Evolutionary conservation across 148 eudicot genomes (phyloP).

Genomic region (Salicornia ramosissima): DNA sequence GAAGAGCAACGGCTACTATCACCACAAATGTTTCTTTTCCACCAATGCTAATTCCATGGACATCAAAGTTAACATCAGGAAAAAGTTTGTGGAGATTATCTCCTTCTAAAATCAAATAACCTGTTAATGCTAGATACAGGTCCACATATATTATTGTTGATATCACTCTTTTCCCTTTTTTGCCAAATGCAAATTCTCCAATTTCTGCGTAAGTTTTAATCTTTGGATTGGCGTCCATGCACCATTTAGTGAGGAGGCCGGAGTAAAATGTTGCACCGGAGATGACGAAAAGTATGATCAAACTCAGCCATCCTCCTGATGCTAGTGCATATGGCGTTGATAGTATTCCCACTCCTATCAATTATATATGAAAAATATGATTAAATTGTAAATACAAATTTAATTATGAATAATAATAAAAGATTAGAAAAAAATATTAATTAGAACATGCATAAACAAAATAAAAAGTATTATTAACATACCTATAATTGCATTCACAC

Average conservation of each 20-base stretch:
- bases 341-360: constrained; percentile 51
- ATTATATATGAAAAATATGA: too few species aligned
- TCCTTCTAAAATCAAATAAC: constrained; percentile 47
- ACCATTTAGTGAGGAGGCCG: constrained; percentile 34
- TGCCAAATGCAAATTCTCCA: constrained; percentile 39
- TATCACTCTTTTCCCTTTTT: constrained; percentile 33
- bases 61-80: constrained; percentile 22
- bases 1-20: constrained; percentile 25
- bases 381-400: too few species aligned
- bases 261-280: constrained; percentile 35
- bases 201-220: constrained; percentile 39
- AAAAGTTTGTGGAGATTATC: constrained; percentile 43
- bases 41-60: constrained; percentile 6
- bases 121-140: constrained; percentile 43
- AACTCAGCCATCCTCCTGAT: constrained; percentile 52
- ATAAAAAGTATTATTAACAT: too few species aligned
- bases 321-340: constrained; percentile 50
- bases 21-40: constrained; percentile 24
- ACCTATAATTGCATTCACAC: constrained; percentile 29
- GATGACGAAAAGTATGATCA: constrained; percentile 32
- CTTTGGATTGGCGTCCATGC: constrained; percentile 37
- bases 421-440: not conserved
- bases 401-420: too few species aligned
- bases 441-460: too few species aligned
- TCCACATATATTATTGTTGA: constrained; percentile 32